These are phyloP conservation scores for Tuber calosporum DNA, from an alignment of 495 filamentous ascomycete species.

Conservation along the genomic window DNA sequence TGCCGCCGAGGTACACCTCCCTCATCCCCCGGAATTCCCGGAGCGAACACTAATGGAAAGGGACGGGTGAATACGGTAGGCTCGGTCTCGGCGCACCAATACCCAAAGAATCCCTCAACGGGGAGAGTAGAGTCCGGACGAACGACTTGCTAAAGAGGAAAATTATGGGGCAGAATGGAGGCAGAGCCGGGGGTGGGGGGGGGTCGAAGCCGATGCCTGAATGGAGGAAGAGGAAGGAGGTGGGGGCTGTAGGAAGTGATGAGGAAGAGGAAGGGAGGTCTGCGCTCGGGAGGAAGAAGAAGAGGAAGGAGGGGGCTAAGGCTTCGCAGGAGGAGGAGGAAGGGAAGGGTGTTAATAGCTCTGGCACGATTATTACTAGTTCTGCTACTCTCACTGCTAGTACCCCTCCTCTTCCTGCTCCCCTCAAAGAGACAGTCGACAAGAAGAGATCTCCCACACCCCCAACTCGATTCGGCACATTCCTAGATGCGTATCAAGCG, in stretches of 20 bases:
- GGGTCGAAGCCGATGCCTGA: slow-evolving; percentile 40
- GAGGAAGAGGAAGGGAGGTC: slow-evolving; percentile 54
- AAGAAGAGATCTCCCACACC: slow-evolving; percentile 9
- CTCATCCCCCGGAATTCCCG: background rate
- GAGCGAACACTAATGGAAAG: background rate
- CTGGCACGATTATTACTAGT: background rate
- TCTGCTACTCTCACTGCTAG: background rate
- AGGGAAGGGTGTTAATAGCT: background rate
- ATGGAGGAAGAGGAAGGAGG: slow-evolving; percentile 34
- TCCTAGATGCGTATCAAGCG: slow-evolving; percentile 31
- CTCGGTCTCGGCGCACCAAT: slow-evolving; percentile 47
- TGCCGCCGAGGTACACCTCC: slow-evolving; percentile 43
- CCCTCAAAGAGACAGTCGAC: background rate
- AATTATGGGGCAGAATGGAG: slow-evolving; percentile 46
- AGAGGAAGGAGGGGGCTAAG: slow-evolving; percentile 40
- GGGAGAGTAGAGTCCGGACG: slow-evolving; percentile 40
- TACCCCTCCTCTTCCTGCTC: background rate
- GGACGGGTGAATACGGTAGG: slow-evolving; percentile 23
- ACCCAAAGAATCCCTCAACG: slow-evolving; percentile 44
- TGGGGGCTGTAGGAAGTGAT: slow-evolving; percentile 30
- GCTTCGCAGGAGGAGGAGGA: slow-evolving; percentile 32
- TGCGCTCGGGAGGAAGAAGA: slow-evolving; percentile 49
- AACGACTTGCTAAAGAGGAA: slow-evolving; percentile 46
- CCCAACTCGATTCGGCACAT: slow-evolving; percentile 15
- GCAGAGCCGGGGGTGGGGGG: slow-evolving; percentile 39